phyloP scores from a whole-genome alignment of 306 rosid genomes.

The Rosa persica region DNA sequence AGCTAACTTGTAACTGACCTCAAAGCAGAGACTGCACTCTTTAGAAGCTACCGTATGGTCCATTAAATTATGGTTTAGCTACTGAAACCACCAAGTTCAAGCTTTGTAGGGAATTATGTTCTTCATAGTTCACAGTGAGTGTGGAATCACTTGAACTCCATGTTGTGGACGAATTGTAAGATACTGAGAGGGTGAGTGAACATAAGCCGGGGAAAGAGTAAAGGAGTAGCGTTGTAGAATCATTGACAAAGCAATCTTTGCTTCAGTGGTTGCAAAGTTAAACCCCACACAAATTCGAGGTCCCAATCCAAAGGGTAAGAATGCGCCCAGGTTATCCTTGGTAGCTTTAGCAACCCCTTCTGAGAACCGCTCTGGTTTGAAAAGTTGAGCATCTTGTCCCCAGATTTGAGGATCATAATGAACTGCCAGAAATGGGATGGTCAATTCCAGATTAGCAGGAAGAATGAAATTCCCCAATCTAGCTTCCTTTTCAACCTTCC shows the following conservation, averaged over 20 bases:
- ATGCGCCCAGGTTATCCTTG: background rate
- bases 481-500: background rate
- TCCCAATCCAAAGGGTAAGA: constrained; percentile 22
- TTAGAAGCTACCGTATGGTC: background rate
- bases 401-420: constrained; percentile 15
- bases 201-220: constrained; percentile 15
- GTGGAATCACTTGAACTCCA: constrained; percentile 19
- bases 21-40: background rate
- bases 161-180: constrained; percentile 10
- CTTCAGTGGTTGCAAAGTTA: constrained; percentile 8
- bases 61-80: too few species aligned
- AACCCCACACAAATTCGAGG: constrained; percentile 18
- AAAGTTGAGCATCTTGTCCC: constrained; percentile 19
- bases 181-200: constrained; percentile 5
- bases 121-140: background rate
- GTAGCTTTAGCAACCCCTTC: constrained; percentile 21
- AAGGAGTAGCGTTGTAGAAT: constrained; percentile 17
- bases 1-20: background rate
- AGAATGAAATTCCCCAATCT: background rate
- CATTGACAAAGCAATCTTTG: constrained; percentile 20
- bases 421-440: background rate
- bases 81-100: too few species aligned
- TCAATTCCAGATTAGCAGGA: too few species aligned
- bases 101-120: too few species aligned
- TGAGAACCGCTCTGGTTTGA: constrained; percentile 9